phyloP scores from a whole-genome alignment of 768 basidiomycete genomes.

The Chiua virens region DNA sequence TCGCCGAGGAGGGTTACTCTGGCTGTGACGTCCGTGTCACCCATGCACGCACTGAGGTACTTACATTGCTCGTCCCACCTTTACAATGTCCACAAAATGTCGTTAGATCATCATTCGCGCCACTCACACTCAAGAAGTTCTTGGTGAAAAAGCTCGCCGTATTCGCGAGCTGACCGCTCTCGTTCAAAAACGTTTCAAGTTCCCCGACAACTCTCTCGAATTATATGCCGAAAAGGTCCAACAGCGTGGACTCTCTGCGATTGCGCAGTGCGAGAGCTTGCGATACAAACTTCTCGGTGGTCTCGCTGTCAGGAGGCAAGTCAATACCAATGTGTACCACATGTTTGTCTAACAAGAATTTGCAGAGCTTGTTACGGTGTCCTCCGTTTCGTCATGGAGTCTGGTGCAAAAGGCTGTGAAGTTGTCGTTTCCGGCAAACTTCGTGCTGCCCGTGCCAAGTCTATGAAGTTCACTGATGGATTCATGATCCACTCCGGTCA shows the following conservation, averaged over 20 bases:
- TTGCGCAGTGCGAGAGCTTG: constrained; percentile 98
- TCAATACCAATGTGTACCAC: not conserved
- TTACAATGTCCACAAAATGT: not conserved
- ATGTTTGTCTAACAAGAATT: constrained; percentile 5
- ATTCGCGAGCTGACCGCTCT: constrained; percentile 98
- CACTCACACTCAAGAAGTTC: constrained; percentile 98
- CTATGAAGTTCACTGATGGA: constrained; percentile 99
- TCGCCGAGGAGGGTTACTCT: constrained; percentile 99
- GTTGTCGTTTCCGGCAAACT: constrained; percentile 99
- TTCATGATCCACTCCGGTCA: constrained; percentile 99
- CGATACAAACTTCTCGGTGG: constrained; percentile 99
- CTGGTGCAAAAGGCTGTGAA: constrained; percentile 98
- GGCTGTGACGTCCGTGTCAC: constrained; percentile 99
- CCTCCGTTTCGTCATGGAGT: constrained; percentile 99
- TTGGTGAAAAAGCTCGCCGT: constrained; percentile 98
- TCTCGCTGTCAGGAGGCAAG: constrained; percentile 95
- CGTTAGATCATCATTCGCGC: constrained; percentile 96
- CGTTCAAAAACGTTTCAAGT: constrained; percentile 99
- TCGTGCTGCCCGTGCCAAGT: constrained; percentile 98
- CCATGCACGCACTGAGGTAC: constrained; percentile 95
- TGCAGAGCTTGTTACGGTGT: constrained; percentile 97
- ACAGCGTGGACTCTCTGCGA: constrained; percentile 95
- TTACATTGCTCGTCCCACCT: not conserved
- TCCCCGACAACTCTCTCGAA: constrained; percentile 98
- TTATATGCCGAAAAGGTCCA: constrained; percentile 99